Conservation (phyloP, 805 yeast species). For the Blastobotrys muscicola region DNA sequence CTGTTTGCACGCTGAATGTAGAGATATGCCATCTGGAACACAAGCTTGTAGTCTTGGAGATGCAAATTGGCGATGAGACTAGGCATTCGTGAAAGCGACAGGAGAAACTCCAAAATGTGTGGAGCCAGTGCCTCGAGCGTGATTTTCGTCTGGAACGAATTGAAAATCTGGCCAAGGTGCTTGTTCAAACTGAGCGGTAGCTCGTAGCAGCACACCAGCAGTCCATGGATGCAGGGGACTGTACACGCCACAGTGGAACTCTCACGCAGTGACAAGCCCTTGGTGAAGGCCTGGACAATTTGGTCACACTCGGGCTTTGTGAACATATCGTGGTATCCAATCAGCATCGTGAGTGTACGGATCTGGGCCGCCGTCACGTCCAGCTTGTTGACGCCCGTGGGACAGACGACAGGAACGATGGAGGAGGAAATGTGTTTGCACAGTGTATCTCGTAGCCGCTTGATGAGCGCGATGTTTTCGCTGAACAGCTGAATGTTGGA, state of each 20-base stretch:
- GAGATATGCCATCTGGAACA: constrained; percentile 76
- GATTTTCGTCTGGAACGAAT: constrained; percentile 65
- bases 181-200: constrained; percentile 65
- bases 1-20: constrained; percentile 59
- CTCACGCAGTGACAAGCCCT: constrained; percentile 60
- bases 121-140: constrained; percentile 60
- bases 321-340: constrained; percentile 38
- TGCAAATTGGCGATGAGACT: constrained; percentile 61
- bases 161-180: constrained; percentile 55
- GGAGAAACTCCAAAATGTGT: constrained; percentile 65
- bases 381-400: constrained; percentile 40
- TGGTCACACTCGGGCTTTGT: constrained; percentile 51
- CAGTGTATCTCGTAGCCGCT: constrained; percentile 35
- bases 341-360: constrained; percentile 49
- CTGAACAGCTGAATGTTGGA: constrained; percentile 47
- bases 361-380: constrained; percentile 60
- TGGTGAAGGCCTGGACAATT: constrained; percentile 45
- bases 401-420: constrained; percentile 34
- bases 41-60: constrained; percentile 65
- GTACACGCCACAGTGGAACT: constrained; percentile 69
- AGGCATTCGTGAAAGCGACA: constrained; percentile 58
- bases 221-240: constrained; percentile 64
- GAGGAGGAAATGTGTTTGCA: constrained; percentile 44
- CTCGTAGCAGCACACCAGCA: constrained; percentile 74
- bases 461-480: constrained; percentile 32